Evolutionary conservation across 208 protist species (phyloP).

Genomic region (Willaertia magna): DNA sequence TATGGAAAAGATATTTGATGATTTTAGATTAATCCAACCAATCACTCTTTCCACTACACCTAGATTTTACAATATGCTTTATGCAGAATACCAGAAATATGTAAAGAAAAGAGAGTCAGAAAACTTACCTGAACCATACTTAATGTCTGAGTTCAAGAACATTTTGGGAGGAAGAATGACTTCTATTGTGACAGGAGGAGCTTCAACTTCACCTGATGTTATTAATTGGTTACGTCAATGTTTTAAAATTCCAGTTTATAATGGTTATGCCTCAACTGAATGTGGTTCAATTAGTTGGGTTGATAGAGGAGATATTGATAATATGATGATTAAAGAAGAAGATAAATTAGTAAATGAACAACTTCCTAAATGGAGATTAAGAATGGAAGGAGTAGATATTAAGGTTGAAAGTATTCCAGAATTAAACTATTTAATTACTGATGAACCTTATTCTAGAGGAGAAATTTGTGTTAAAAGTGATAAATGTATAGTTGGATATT

Average conservation of each 20-base stretch:
- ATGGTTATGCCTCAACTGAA: not conserved
- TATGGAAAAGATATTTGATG: not conserved
- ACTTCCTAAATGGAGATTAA: slow-evolving; percentile 7
- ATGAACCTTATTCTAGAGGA: slow-evolving; percentile 20
- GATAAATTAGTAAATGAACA: slow-evolving; percentile 55
- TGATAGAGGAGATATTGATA: slow-evolving; percentile 43
- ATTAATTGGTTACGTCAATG: not conserved
- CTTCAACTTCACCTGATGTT: slow-evolving; percentile 39
- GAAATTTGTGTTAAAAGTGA: slow-evolving; percentile 57
- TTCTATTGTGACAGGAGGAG: slow-evolving; percentile 42
- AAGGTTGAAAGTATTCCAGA: slow-evolving; percentile 55
- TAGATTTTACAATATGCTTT: not conserved
- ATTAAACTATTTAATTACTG: slow-evolving; percentile 46
- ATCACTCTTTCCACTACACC: not conserved
- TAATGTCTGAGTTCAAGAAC: slow-evolving; percentile 14
- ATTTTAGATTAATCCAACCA: not conserved
- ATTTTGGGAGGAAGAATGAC: slow-evolving; percentile 53
- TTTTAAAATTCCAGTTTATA: not conserved
- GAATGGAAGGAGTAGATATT: slow-evolving; percentile 25
- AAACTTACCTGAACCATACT: not conserved
- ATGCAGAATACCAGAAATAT: not conserved
- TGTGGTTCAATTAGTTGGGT: slow-evolving; percentile 12
- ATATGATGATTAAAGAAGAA: not conserved
- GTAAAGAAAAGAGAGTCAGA: too few relatives aligned
- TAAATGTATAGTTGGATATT: slow-evolving; percentile 54